Percentiles rank a stretch among this genome's conserved stretches.
Evolutionary conservation across 73 alveolate genomes (phyloP).

Genomic region (Paramecium sexaurelia): DNA sequence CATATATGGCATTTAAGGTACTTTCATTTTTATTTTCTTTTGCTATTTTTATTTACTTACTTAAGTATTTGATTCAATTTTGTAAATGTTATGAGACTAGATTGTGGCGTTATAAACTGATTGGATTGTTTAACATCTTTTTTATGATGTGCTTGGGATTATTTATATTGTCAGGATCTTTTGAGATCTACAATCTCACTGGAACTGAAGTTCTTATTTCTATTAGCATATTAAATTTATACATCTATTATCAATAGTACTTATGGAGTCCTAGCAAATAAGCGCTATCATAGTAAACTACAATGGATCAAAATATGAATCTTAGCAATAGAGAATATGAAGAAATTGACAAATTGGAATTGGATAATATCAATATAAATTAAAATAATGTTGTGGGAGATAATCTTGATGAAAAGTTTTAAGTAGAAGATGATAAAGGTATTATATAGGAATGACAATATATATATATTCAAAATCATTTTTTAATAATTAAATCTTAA

Average conservation of each 20-base stretch:
- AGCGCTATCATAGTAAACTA: background rate
- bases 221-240: background rate
- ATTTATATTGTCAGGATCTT: slow-evolving; percentile 5
- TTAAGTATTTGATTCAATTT: background rate
- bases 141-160: slow-evolving; percentile 47
- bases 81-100: slow-evolving; percentile 17
- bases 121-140: slow-evolving; percentile 38
- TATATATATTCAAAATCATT: background rate
- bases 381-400: background rate
- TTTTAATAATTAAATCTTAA: slow-evolving; percentile 27
- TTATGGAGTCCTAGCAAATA: slow-evolving; percentile 32
- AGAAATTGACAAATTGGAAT: background rate
- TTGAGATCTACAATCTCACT: background rate
- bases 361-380: background rate
- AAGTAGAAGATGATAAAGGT: background rate
- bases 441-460: background rate
- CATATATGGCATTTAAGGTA: slow-evolving; percentile 36
- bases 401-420: background rate
- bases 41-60: background rate
- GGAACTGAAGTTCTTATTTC: slow-evolving; percentile 25
- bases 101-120: slow-evolving; percentile 31
- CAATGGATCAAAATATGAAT: background rate
- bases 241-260: slow-evolving; percentile 3
- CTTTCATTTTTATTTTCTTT: background rate
- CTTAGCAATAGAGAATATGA: slow-evolving; percentile 5